Conservation (phyloP, 352 stramenopile species). For the Phytophthora palmivora region DNA sequence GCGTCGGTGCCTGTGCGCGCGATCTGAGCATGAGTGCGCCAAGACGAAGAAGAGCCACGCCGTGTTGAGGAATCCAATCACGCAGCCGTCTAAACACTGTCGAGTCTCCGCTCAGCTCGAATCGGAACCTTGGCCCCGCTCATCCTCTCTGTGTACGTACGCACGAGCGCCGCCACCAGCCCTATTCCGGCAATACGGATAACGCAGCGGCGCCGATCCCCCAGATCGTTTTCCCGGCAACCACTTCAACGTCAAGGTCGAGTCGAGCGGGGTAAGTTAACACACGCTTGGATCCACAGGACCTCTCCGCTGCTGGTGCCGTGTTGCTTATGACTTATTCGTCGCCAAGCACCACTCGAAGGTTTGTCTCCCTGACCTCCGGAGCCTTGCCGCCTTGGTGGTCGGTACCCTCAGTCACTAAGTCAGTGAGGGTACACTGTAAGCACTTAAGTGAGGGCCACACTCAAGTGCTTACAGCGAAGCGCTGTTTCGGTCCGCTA, state of each 20-base stretch:
- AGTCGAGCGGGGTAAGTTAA: slow-evolving; percentile 4
- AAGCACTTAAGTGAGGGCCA: too few species aligned
- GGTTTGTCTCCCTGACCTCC: slow-evolving; percentile 5
- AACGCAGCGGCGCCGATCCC: slow-evolving; percentile 9
- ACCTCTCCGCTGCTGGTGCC: not conserved
- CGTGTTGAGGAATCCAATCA: slow-evolving; percentile 28
- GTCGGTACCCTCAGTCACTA: slow-evolving; percentile 26
- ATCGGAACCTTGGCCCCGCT: slow-evolving; percentile 3
- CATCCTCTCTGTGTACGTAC: slow-evolving; percentile 16
- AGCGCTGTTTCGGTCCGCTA: slow-evolving; percentile 4
- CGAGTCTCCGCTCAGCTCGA: slow-evolving; percentile 8
- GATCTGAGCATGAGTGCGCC: slow-evolving; percentile 38
- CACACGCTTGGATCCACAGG: not conserved
- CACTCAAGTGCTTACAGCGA: slow-evolving; percentile 24
- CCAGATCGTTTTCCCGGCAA: not conserved
- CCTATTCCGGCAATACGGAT: slow-evolving; percentile 21
- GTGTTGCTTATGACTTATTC: not conserved
- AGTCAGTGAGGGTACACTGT: too few species aligned
- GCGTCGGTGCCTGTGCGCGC: slow-evolving; percentile 22
- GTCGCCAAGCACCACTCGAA: slow-evolving; percentile 8
- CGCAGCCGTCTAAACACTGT: slow-evolving; percentile 24
- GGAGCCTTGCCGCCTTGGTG: slow-evolving; percentile 21
- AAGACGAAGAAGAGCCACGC: slow-evolving; percentile 15
- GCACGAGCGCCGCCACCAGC: slow-evolving; percentile 16
- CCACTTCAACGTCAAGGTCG: slow-evolving; percentile 33